phyloP scores from a whole-genome alignment of 148 eudicot genomes.

The Chenopodium berlandieri region DNA sequence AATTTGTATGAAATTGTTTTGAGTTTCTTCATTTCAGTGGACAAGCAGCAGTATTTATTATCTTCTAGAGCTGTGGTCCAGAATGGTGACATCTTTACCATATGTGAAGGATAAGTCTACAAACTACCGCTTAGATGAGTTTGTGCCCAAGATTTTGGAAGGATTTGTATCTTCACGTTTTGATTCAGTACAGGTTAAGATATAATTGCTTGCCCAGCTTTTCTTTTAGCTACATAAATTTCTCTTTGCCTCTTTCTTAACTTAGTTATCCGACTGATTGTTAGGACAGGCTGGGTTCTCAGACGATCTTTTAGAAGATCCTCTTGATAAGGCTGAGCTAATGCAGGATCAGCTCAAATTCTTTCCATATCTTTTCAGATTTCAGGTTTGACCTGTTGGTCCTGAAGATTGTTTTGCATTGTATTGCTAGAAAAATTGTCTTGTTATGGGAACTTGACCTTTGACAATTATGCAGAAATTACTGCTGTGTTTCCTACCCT shows the following conservation, averaged over 20 bases:
- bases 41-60: conserved; percentile 91
- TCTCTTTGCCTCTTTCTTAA: conserved; percentile 7
- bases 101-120: conserved; percentile 66
- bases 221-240: conserved; percentile 1
- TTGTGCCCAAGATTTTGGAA: conserved; percentile 83
- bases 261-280: conserved; percentile 6
- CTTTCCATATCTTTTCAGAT: conserved; percentile 76
- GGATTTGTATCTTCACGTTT: conserved; percentile 86
- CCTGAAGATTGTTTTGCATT: background rate
- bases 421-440: conserved; percentile 5
- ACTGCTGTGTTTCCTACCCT: too few relatives aligned
- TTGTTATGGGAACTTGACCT: conserved; percentile 4
- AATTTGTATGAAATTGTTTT: background rate
- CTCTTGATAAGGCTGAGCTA: conserved; percentile 83
- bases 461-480: too few relatives aligned
- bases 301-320: conserved; percentile 19
- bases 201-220: background rate
- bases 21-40: conserved; percentile 53
- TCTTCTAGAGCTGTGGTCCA: conserved; percentile 89
- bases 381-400: conserved; percentile 52
- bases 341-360: conserved; percentile 94
- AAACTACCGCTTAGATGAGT: conserved; percentile 58
- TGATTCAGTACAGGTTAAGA: conserved; percentile 70
- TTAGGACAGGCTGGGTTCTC: conserved; percentile 53
- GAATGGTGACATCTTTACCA: conserved; percentile 78